phyloP scores from a whole-genome alignment of 208 protist species.

The Trypanosoma platydactyli region DNA sequence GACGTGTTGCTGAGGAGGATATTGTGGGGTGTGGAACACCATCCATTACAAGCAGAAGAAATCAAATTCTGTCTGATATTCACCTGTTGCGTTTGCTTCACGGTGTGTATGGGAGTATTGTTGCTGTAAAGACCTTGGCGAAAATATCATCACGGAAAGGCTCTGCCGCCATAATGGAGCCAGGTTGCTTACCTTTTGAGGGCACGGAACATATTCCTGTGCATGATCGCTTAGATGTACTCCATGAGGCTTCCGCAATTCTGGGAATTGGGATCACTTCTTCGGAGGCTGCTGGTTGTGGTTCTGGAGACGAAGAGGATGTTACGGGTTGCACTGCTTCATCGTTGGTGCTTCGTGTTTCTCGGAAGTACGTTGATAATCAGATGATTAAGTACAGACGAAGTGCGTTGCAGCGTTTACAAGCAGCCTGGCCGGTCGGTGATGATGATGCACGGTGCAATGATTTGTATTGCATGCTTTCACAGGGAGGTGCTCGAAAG shows the following conservation, averaged over 20 bases:
- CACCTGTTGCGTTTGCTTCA: constrained; percentile 10
- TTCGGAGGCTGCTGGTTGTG: not conserved
- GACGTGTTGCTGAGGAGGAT: not conserved
- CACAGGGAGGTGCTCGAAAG: not conserved
- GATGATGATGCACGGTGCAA: not conserved
- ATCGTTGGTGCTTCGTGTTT: constrained; percentile 1
- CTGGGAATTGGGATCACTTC: not conserved
- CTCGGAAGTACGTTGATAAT: constrained; percentile 1
- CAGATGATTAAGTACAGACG: constrained; percentile 2
- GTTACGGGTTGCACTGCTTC: not conserved
- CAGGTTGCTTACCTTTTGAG: not conserved
- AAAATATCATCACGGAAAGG: not conserved
- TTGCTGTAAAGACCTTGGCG: constrained; percentile 1
- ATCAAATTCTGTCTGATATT: not conserved
- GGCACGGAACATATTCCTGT: not conserved
- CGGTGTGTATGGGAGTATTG: constrained; percentile 16
- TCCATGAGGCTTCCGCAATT: not conserved
- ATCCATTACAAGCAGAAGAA: not conserved
- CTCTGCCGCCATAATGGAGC: not conserved
- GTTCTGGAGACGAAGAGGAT: not conserved
- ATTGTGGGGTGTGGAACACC: not conserved
- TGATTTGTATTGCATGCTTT: constrained; percentile 2
- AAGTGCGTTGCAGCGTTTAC: constrained; percentile 2
- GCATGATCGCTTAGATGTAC: constrained; percentile 4
- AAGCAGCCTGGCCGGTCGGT: not conserved